Evolutionary conservation across 805 yeast species (phyloP), one percentile per base, ranked within the genome.

Genomic region (Nakazawaea ambrosiae): DNA sequence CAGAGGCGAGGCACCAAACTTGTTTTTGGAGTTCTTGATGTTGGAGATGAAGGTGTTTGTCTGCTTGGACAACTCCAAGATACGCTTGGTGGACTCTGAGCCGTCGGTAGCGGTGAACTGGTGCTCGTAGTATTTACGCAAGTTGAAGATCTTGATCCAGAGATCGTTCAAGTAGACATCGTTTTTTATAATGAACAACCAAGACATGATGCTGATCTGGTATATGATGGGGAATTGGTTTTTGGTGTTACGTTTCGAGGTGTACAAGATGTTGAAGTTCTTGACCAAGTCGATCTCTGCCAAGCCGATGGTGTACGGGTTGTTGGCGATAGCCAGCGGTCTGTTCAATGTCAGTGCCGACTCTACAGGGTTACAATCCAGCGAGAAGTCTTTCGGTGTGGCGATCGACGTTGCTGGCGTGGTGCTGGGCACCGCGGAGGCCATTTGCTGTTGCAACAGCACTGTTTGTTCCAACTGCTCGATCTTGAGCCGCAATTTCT

Each of bases 171-270:
- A 50, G 47, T 72, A 73, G 4, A 76, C 72, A 45, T 74, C 81
- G 47, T 77, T 76, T 49, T 74, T 68, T 62, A 73, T 73, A 16
- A 74, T 65, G 20, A 77, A 76, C 46, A 74, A 54, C 78, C 79
- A 74, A 18, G 77, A 75, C 4, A 77, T 66, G 1, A 75, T 70
- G 41, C 77, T 52, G 18, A 61, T 61, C 36, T 61, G 63, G 40
- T 61, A 59, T 14, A 60, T 53, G 10, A 61, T 57, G 7, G 66
- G 63, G 41, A 61, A 57, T 32, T 57, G 57, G 37, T 55, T 55
- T 9, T 54, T 53, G 17, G 58, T 53, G 18, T 57, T 58, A 36
- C 54, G 52, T 33, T 57, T 55, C 3, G 65, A 59, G 0, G 63
- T 61, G 45, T 59, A 60, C 16, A 61, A 43, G 16, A 58, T 56